Base-by-base conservation (phyloP, 2,329 filamentous ascomycete genomes). In the Penicillium aurantiogriseum region DNA sequence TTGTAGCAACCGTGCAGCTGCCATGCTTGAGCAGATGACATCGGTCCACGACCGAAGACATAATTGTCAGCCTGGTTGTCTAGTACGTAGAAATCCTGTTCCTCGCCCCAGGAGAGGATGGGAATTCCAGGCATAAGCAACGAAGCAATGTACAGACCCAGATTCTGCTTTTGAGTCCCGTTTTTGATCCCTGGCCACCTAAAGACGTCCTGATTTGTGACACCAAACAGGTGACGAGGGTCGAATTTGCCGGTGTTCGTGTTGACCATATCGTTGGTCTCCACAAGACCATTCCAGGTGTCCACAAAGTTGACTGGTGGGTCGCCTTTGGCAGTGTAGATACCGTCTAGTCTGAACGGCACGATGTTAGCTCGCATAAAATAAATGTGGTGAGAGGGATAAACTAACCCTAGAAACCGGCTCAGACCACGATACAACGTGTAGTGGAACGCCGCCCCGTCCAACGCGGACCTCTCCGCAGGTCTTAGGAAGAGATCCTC, bases 201-300 rank as follows among this genome's bases (percentile, higher is more conserved):
- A 67, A 88, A 84, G 9, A 87, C 83, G 67, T 88, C 85, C 71
- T 88, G 85, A 66, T 88, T 88, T 8, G 84, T 85, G 3, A 81
- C 80, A 46, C 85, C 85, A 67, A 81, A 87, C 78, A 87, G 81
- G 66, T 88, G 85, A 5, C 85, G 80, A 4, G 85, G 85, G 62
- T 88, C 85, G 54, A 86, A 85, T 51, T 80, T 69, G 27, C 83
- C 84, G 2, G 82, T 86, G 65, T 85, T 82, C 1, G 81, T 77
- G 62, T 87, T 87, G 59, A 83, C 74, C 60, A 87, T 70, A 65
- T 87, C 85, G 61, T 86, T 2, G 81, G 81, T 51, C 76, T 65
- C 19, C 85, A 67, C 70, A 86, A 86, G 81, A 23, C 77, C 71
- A 56, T 83, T 78, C 84, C 84, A 87, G 39, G 80, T 71, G 27